Conservation (phyloP, 2,329 filamentous ascomycete species). For the Pseudogymnoascus sp. region DNA sequence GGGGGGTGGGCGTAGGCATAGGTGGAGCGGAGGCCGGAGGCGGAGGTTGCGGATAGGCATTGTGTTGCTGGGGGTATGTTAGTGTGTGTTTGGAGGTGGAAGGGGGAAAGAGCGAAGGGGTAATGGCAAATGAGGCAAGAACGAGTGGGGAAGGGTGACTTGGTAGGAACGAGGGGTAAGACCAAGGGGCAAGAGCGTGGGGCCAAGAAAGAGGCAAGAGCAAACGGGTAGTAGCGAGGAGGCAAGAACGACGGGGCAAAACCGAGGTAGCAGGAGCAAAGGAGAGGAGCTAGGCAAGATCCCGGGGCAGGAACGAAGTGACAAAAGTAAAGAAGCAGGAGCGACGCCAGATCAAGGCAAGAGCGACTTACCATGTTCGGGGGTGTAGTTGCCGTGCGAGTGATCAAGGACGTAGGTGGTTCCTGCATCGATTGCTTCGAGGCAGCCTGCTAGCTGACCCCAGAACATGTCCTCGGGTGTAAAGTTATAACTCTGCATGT, state of each 20-base stretch:
- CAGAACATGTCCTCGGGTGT: slow-evolving; percentile 39
- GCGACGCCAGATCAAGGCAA: neutral
- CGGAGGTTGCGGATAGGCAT: slow-evolving; percentile 33
- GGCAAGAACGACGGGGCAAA: neutral
- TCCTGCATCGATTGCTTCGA: slow-evolving; percentile 36
- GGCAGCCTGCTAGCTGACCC: slow-evolving; percentile 35
- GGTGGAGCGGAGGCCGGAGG: slow-evolving; percentile 40
- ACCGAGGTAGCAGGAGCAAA: slow-evolving; percentile 9
- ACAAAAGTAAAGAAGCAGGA: neutral
- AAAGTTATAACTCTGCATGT: slow-evolving; percentile 32
- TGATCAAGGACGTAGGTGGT: slow-evolving; percentile 37
- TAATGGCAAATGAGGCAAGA: neutral
- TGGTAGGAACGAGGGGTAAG: slow-evolving; percentile 14
- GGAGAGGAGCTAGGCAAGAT: neutral
- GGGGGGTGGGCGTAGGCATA: slow-evolving; percentile 35
- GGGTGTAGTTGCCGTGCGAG: slow-evolving; percentile 28
- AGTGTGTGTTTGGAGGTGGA: neutral
- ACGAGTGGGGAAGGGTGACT: neutral
- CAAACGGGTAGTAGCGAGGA: neutral
- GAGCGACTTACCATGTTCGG: slow-evolving; percentile 26
- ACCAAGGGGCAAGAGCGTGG: neutral
- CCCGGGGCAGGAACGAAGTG: slow-evolving; percentile 12
- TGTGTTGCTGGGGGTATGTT: slow-evolving; percentile 17
- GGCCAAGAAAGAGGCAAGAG: neutral
- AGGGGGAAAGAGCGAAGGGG: neutral